Percentiles rank a stretch among this genome's conserved stretches.
Conservation (phyloP, 148 eudicot genomes). For the Persicaria tinctoria region DNA sequence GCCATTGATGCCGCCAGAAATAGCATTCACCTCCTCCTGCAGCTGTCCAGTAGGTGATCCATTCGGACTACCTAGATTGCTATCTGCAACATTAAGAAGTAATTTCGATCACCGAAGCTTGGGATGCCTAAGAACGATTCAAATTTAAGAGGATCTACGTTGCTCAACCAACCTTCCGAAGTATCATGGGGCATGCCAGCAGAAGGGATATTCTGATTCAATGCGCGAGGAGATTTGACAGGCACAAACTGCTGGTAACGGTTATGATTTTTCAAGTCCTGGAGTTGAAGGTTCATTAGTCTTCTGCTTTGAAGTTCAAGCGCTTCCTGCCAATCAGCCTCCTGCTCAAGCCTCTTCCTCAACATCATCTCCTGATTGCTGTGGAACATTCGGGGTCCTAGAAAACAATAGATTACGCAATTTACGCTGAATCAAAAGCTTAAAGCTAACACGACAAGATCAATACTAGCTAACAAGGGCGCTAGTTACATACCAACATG, state of each 20-base stretch:
- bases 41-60: conserved; percentile 1
- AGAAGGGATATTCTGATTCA: background rate
- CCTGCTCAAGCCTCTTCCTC: conserved; percentile 77
- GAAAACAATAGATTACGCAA: background rate
- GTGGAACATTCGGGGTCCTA: conserved; percentile 56
- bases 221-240: conserved; percentile 19
- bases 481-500: conserved; percentile 43
- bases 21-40: background rate
- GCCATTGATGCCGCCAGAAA: background rate
- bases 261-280: conserved; percentile 53
- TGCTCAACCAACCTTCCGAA: background rate
- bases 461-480: background rate
- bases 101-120: background rate
- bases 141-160: background rate
- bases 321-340: conserved; percentile 71
- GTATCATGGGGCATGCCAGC: background rate
- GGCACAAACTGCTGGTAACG: conserved; percentile 32
- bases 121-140: background rate
- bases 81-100: background rate
- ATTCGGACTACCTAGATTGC: background rate
- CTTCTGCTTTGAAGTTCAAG: conserved; percentile 59
- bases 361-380: conserved; percentile 58
- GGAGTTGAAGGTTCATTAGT: conserved; percentile 62
- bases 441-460: background rate
- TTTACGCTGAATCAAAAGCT: background rate